phyloP scores from a whole-genome alignment of 768 basidiomycete species.

The Candolleomyces efflorescens region DNA sequence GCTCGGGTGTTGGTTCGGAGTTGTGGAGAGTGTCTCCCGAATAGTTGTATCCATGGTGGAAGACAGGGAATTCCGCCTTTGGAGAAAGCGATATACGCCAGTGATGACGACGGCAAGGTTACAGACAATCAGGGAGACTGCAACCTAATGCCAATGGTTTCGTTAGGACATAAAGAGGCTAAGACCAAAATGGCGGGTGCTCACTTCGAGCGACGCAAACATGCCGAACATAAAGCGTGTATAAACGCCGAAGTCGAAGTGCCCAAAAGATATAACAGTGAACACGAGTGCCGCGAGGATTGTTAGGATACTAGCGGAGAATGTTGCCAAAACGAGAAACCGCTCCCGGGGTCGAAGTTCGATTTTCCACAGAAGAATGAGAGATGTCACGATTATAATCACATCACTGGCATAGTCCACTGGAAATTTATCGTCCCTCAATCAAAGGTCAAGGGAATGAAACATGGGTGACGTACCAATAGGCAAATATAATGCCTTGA shows the following conservation, averaged over 20 bases:
- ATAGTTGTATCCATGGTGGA: neutral
- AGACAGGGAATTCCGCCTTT: neutral
- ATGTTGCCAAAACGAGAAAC: neutral
- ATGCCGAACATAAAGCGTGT: neutral
- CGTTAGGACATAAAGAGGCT: neutral
- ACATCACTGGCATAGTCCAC: neutral
- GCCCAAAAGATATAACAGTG: neutral
- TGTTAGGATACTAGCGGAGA: neutral
- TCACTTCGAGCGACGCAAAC: neutral
- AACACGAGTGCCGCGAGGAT: neutral
- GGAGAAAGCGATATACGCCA: neutral
- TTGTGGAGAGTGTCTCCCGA: neutral
- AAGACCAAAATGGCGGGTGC: neutral
- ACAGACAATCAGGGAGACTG: neutral
- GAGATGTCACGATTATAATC: neutral
- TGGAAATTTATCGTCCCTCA: neutral
- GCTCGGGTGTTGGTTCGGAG: neutral
- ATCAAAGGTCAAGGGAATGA: too few species aligned
- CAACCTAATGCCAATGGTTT: neutral
- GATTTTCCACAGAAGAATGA: neutral
- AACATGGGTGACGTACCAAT: neutral
- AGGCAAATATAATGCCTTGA: neutral
- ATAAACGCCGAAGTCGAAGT: neutral
- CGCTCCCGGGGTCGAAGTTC: neutral
- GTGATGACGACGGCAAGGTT: neutral